Conservation (phyloP, 805 yeast species). For the Groenewaldozyma tartarivorans region DNA sequence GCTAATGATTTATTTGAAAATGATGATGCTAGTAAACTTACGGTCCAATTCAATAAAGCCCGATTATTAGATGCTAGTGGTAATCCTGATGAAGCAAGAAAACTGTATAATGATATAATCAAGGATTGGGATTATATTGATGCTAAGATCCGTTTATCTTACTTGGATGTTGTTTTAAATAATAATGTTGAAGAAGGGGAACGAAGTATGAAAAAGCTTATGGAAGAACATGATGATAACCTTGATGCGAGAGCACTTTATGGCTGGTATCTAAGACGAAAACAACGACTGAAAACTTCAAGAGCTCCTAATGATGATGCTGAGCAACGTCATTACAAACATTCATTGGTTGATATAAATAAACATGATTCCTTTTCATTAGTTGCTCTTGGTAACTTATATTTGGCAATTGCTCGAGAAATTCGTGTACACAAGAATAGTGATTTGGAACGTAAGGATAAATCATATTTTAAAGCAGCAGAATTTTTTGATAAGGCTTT, state of each 20-base stretch:
- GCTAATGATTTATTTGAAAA: constrained; percentile 14
- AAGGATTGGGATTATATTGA: constrained; percentile 61
- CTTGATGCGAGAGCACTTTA: constrained; percentile 83
- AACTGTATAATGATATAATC: constrained; percentile 48
- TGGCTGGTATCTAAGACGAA: constrained; percentile 69
- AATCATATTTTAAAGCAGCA: constrained; percentile 80
- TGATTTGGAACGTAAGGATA: constrained; percentile 51
- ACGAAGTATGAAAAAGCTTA: constrained; percentile 40
- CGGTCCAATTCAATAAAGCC: constrained; percentile 66
- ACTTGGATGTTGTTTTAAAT: constrained; percentile 39
- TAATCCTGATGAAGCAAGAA: constrained; percentile 29
- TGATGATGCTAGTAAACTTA: constrained; percentile 27
- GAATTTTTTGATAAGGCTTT: constrained; percentile 85
- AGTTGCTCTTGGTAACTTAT: constrained; percentile 81
- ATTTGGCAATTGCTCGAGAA: constrained; percentile 71
- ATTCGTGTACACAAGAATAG: constrained; percentile 38
- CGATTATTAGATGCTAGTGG: constrained; percentile 51
- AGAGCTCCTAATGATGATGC: constrained; percentile 42
- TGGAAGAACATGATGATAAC: constrained; percentile 47
- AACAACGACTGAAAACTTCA: constrained; percentile 18
- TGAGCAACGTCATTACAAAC: constrained; percentile 78
- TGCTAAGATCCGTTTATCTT: constrained; percentile 64
- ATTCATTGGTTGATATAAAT: constrained; percentile 70
- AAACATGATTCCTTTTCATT: constrained; percentile 82
- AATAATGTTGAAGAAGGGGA: constrained; percentile 36